Base-by-base conservation (phyloP, 257 asterid species). In the Mentha longifolia region DNA sequence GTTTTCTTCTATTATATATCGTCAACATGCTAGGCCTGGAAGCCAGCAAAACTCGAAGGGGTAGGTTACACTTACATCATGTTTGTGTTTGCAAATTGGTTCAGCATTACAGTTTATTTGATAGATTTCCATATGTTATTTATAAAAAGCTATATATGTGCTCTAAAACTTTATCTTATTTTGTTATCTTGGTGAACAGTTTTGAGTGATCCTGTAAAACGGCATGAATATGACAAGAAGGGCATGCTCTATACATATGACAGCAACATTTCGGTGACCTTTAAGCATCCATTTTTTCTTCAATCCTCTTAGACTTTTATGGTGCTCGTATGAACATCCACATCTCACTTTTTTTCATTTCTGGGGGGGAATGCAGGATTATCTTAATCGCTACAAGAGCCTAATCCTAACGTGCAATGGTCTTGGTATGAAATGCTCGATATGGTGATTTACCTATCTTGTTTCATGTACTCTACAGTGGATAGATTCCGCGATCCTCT, bases 371-470 rank as follows among this genome's bases (percentile, higher is more conserved):
- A 22, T 80, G 79, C 93, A 95, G 99, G 99, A 95, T 42, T 92
- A 92, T 76, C 96, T 95, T 69, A 80, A 81, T 62, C 96, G 96
- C 58, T 83, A 92, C 94, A 89, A 92, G 90, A 84, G 99, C 73
- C 97, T 95, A 52, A 92, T 95, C 46, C 76, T 95, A 74, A 95
- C 99, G 0, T 88, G 97, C 83, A 95, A 87, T 9, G 97, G 99
- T 43, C 95, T 95, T 33, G 98, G 99, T 51, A 85, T 95, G 99
- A 92, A 87, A 77, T 85, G 82, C 69, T 88, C 88, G 16, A 83
- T 88, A 62, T 89, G 95, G 97, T 95, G 82, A 84, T 43, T 11
- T 31, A n/a, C 37, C 25, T 46, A 28, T 17, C 28, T 30, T 13
- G 20, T 50, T 11, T 7, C 20, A 3, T n/a, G 16, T 37, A 30